These are phyloP conservation scores for Lentinula sp. DNA, from an alignment of 768 basidiomycete species.

Conservation along the genomic window DNA sequence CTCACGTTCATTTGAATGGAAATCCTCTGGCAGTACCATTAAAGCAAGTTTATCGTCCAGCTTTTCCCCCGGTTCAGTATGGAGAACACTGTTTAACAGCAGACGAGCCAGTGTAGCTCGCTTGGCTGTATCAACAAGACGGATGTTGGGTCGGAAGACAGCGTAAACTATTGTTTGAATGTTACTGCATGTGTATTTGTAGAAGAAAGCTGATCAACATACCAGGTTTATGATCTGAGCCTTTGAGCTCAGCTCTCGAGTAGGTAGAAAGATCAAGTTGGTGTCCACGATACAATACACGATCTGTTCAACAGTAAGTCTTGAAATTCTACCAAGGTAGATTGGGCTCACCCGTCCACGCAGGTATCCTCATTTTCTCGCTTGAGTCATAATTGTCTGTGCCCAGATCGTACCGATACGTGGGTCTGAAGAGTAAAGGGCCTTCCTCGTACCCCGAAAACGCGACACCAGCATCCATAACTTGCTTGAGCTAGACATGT, in stretches of 20 bases:
- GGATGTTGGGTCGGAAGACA: slow-evolving; percentile 71
- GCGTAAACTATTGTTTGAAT: slow-evolving; percentile 59
- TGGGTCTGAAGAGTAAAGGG: slow-evolving; percentile 86
- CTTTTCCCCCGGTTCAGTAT: slow-evolving; percentile 58
- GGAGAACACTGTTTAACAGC: slow-evolving; percentile 58
- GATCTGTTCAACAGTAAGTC: slow-evolving; percentile 50
- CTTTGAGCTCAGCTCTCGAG: slow-evolving; percentile 74
- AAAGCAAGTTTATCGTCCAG: slow-evolving; percentile 66
- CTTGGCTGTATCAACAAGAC: slow-evolving; percentile 74
- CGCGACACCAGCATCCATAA: slow-evolving; percentile 64
- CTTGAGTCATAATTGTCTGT: slow-evolving; percentile 90
- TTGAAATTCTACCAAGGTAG: neutral
- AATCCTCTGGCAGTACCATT: slow-evolving; percentile 42
- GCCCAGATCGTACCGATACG: slow-evolving; percentile 84
- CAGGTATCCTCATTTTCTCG: slow-evolving; percentile 94
- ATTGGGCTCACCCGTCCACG: slow-evolving; percentile 79
- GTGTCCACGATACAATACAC: slow-evolving; percentile 79
- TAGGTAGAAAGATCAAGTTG: slow-evolving; percentile 73
- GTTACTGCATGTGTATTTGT: neutral
- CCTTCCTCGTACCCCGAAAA: slow-evolving; percentile 88
- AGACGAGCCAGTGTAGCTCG: slow-evolving; percentile 62
- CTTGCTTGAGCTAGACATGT: slow-evolving; percentile 54
- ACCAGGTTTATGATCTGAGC: slow-evolving; percentile 98
- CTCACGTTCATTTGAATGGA: slow-evolving; percentile 38
- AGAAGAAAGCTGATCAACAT: slow-evolving; percentile 8